A percentile compares a stretch with the other conserved stretches of the same genome.
phyloP scores from a whole-genome alignment of 1,139 yeast genomes.

The Hemisphaericaspora subhashii region DNA sequence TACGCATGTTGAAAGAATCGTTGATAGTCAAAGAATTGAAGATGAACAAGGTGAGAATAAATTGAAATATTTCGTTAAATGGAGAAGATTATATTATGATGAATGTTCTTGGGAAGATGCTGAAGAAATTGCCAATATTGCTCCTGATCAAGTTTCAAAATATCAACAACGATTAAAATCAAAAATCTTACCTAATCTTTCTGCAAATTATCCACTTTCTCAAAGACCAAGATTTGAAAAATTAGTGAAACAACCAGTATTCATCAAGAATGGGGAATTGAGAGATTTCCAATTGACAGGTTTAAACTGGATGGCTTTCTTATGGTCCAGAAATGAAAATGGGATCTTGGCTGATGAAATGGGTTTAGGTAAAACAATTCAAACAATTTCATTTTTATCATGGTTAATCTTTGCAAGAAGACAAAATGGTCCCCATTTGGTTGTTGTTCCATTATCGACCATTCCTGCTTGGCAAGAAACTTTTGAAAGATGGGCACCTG shows the following conservation, averaged over 20 bases:
- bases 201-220: slow-evolving; percentile 69
- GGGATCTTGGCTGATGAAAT: slow-evolving; percentile 98
- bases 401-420: slow-evolving; percentile 94
- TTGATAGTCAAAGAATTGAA: slow-evolving; percentile 75
- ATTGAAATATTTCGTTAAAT: slow-evolving; percentile 82
- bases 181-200: slow-evolving; percentile 78
- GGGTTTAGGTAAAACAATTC: slow-evolving; percentile 99
- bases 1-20: slow-evolving; percentile 85
- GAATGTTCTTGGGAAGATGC: slow-evolving; percentile 98
- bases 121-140: slow-evolving; percentile 75
- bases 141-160: slow-evolving; percentile 81
- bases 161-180: slow-evolving; percentile 82
- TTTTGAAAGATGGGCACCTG: slow-evolving; percentile 97
- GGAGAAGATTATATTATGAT: slow-evolving; percentile 92
- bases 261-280: slow-evolving; percentile 86
- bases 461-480: slow-evolving; percentile 99
- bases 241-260: slow-evolving; percentile 80
- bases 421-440: slow-evolving; percentile 94
- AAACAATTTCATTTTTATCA: slow-evolving; percentile 89
- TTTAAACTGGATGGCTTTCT: slow-evolving; percentile 98
- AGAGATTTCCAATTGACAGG: slow-evolving; percentile 98
- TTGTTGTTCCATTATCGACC: slow-evolving; percentile 94
- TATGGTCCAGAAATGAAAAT: slow-evolving; percentile 96
- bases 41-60: slow-evolving; percentile 57
- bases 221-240: slow-evolving; percentile 90